Conservation (phyloP, 176 grass and related monocot genomes). For the Dendrocalamus sinicus region DNA sequence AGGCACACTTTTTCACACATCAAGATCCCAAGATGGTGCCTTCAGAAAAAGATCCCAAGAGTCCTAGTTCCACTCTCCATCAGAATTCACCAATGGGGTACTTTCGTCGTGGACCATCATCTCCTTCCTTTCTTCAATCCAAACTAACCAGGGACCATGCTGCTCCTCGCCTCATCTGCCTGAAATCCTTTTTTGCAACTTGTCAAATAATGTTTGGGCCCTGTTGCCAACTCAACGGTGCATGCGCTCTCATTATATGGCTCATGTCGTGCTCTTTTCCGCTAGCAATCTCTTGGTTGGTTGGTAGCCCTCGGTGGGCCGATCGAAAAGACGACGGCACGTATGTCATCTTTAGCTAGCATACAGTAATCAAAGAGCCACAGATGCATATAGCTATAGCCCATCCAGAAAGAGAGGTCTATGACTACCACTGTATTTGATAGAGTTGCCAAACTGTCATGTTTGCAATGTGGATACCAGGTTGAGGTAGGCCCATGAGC, state of each 20-base stretch:
- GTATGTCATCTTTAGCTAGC: neutral
- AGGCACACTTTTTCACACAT: neutral
- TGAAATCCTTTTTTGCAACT: conserved; percentile 18
- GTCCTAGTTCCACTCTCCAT: conserved; percentile 7
- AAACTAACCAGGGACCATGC: neutral
- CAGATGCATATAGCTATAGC: neutral
- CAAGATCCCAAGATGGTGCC: neutral
- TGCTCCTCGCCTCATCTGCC: conserved; percentile 13
- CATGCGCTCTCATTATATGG: conserved; percentile 40
- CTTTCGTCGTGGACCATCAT: neutral
- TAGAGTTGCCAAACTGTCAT: conserved; percentile 5
- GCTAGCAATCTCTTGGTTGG: neutral
- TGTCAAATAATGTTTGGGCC: conserved; percentile 32
- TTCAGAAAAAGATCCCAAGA: neutral
- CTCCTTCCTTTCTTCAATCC: neutral
- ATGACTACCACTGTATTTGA: conserved; percentile 1
- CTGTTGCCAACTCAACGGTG: conserved; percentile 30
- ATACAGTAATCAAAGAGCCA: neutral
- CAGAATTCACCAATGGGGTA: neutral
- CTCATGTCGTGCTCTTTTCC: neutral
- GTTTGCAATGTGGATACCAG: conserved; percentile 31
- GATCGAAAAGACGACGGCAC: conserved; percentile 3
- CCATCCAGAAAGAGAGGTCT: neutral
- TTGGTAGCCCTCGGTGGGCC: conserved; percentile 29
- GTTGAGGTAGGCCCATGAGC: conserved; percentile 38